Conservation (phyloP, 352 stramenopile genomes). For the Phytophthora pinifolia region DNA sequence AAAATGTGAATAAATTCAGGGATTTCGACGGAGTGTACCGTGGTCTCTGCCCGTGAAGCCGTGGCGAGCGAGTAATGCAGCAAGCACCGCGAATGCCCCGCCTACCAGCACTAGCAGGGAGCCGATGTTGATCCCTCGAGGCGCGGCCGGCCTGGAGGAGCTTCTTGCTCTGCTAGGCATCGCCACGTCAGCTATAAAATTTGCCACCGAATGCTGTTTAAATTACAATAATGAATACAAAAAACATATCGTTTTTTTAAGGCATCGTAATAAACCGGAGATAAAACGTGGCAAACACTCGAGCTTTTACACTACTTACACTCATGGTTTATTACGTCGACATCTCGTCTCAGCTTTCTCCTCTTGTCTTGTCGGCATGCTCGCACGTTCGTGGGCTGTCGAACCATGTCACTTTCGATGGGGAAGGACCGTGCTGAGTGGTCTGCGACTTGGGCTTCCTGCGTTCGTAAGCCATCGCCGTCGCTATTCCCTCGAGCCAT, state of each 20-base stretch:
- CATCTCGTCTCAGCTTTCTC: constrained; percentile 6
- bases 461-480: too few relatives aligned
- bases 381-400: not conserved
- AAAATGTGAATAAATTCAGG: too few relatives aligned
- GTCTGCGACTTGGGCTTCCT: too few relatives aligned
- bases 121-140: constrained; percentile 20
- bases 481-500: not conserved
- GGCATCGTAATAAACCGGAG: too few relatives aligned
- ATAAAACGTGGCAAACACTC: too few relatives aligned
- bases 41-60: constrained; percentile 66
- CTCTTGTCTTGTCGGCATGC: constrained; percentile 1
- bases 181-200: constrained; percentile 14
- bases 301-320: constrained; percentile 22
- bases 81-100: constrained; percentile 38
- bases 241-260: too few relatives aligned
- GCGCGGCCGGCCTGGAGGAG: not conserved
- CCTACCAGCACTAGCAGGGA: constrained; percentile 50
- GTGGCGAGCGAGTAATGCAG: constrained; percentile 49
- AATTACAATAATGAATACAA: too few relatives aligned
- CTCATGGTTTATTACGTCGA: constrained; percentile 21
- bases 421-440: too few relatives aligned
- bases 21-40: constrained; percentile 22
- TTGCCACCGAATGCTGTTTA: too few relatives aligned
- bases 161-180: not conserved
- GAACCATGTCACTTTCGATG: not conserved